Evolutionary conservation across 495 filamentous ascomycete species (phyloP), one percentile per base, ranked within the genome.

Genomic region (Aspergillus affinis): DNA sequence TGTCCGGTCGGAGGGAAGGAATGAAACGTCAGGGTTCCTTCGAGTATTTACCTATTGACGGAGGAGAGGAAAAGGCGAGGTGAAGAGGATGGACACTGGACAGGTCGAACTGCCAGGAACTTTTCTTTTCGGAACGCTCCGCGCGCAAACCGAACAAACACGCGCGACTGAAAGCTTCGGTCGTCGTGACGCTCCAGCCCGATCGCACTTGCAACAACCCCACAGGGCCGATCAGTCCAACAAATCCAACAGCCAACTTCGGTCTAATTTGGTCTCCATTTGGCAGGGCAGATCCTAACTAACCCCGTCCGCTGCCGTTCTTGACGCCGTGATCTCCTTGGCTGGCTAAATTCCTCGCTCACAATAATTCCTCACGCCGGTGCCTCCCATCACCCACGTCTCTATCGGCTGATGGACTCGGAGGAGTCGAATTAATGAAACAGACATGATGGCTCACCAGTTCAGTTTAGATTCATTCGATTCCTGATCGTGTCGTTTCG

Each of bases 111-210:
- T 29, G 30, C 27, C 26, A 44, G 45, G 30, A 26, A 45, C 32
- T 48, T 36, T 60, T 49, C 58, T 49, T 15, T 32, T 55, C 58
- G 51, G 58, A 27, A 36, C 27, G 32, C 47, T 53, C 47, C 47
- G 55, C 48, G 54, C 60, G 59, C 60, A 61, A 61, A 61, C 55
- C 45, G 45, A 57, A 54, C 60, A 61, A 61, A 61, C 60, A 61
- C 30, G 18, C 27, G 41, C 27, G 36, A 44, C 51, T 18, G 27
- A 10, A 21, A 29, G 15, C 9, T 44, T 26, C 23, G 23, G 23
- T 26, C 23, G 32, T 44, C 23, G 32, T 44, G 41, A 54, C 21
- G 49, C 27, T 41, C 36, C 49, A 20, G 52, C 23, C 52, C 19
- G 52, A 54, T 54, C 52, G 36, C 29, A 15, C 18, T 45, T 44